These are phyloP conservation scores for Priceomyces melissophilus DNA, from an alignment of 805 yeast species.

Conservation along the genomic window DNA sequence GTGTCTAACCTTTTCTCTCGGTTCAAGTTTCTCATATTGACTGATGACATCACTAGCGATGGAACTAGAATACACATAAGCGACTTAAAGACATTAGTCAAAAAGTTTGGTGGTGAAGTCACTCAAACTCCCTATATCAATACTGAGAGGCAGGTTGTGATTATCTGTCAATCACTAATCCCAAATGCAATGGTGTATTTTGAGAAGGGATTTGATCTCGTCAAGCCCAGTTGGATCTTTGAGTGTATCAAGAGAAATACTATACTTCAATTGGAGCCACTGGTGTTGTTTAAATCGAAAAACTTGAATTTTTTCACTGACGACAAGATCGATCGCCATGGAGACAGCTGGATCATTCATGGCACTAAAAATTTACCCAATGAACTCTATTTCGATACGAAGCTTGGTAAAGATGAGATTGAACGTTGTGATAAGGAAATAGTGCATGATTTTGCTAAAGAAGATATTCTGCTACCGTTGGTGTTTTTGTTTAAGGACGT, in stretches of 20 bases:
- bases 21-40: conserved; percentile 48
- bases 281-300: conserved; percentile 48
- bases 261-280: conserved; percentile 57
- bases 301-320: conserved; percentile 15
- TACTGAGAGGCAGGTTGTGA: conserved; percentile 9
- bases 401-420: conserved; percentile 11
- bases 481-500: conserved; percentile 34
- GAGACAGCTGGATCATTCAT: conserved; percentile 54
- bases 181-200: conserved; percentile 26
- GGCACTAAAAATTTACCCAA: conserved; percentile 3
- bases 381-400: conserved; percentile 13
- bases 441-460: conserved; percentile 10
- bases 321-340: conserved; percentile 50
- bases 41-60: conserved; percentile 40
- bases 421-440: conserved; percentile 6
- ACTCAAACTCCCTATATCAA: conserved; percentile 11
- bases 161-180: conserved; percentile 23
- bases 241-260: conserved; percentile 51
- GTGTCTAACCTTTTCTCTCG: conserved; percentile 40
- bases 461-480: conserved; percentile 15
- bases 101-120: conserved; percentile 51
- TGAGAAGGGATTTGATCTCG: conserved; percentile 51
- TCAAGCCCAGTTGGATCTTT: conserved; percentile 68
- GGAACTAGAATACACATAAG: conserved; percentile 27
- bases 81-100: conserved; percentile 37